phyloP scores from a whole-genome alignment of 345 rosid species.

The Eucalyptus curtisii region DNA sequence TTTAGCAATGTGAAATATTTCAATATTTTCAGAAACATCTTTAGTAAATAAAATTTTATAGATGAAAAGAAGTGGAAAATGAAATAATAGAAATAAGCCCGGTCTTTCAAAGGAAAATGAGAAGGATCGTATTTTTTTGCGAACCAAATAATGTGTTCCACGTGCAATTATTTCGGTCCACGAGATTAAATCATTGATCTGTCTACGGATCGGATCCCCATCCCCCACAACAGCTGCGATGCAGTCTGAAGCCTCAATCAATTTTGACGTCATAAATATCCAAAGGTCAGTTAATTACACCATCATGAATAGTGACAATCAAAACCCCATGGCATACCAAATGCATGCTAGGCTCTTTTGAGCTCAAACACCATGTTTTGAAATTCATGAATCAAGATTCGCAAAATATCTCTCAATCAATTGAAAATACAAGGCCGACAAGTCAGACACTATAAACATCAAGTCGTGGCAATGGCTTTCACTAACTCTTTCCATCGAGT shows the following conservation, averaged over 20 bases:
- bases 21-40: background rate
- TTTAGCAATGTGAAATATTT: background rate
- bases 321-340: background rate
- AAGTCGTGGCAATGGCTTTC: background rate
- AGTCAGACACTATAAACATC: background rate
- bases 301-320: rapidly evolving
- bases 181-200: background rate
- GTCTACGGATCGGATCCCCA: background rate
- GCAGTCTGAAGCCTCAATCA: background rate
- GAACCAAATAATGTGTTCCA: background rate
- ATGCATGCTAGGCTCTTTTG: background rate
- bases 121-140: background rate
- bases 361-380: too few relatives aligned
- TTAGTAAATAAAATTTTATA: background rate
- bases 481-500: background rate
- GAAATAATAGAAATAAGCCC: background rate
- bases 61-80: background rate
- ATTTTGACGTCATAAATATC: background rate
- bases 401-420: too few relatives aligned
- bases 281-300: background rate
- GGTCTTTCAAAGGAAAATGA: background rate
- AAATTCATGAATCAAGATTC: background rate
- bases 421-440: too few relatives aligned
- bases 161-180: background rate
- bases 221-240: background rate